Percentiles rank a stretch among this genome's conserved stretches.
Evolutionary conservation across 2,329 filamentous ascomycete species (phyloP).

Genomic region (Akanthomyces uredinophilus): DNA sequence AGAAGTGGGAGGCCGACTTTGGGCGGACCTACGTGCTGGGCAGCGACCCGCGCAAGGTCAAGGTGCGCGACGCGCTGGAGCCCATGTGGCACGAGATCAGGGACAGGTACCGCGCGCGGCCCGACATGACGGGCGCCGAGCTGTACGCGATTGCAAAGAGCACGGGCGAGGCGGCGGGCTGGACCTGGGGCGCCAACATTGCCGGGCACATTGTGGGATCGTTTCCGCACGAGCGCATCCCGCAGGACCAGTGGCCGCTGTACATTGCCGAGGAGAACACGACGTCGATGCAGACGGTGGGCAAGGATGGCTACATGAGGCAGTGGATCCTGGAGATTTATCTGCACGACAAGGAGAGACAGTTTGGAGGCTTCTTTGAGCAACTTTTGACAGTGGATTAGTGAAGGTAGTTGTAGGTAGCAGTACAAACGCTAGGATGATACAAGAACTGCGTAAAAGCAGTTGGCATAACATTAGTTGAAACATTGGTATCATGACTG

Average conservation of each 20-base stretch:
- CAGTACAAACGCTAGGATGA: not conserved
- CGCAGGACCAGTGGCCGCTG: slow-evolving; percentile 38
- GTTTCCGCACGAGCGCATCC: slow-evolving; percentile 48
- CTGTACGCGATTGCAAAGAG: slow-evolving; percentile 40
- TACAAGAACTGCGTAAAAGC: not conserved
- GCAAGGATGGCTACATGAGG: slow-evolving; percentile 35
- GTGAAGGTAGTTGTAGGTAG: not conserved
- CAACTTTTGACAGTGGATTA: slow-evolving; percentile 26
- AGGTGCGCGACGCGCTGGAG: slow-evolving; percentile 40
- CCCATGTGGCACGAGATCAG: slow-evolving; percentile 43
- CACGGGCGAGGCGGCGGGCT: slow-evolving; percentile 32
- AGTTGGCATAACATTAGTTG: not conserved
- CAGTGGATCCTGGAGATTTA: slow-evolving; percentile 50
- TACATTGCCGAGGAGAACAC: slow-evolving; percentile 42
- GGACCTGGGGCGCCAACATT: slow-evolving; percentile 38
- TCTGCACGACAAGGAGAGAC: slow-evolving; percentile 33
- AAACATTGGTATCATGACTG: not conserved
- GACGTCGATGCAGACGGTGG: slow-evolving; percentile 34
- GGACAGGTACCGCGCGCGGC: slow-evolving; percentile 30
- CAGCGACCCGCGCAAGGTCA: slow-evolving; percentile 38
- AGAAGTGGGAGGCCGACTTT: slow-evolving; percentile 49
- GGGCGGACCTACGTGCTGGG: slow-evolving; percentile 48
- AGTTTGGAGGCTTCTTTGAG: slow-evolving; percentile 41
- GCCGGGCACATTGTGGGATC: slow-evolving; percentile 45
- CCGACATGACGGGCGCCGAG: slow-evolving; percentile 42